Conservation (phyloP, 106 monocot species). For the Allium sativum region DNA sequence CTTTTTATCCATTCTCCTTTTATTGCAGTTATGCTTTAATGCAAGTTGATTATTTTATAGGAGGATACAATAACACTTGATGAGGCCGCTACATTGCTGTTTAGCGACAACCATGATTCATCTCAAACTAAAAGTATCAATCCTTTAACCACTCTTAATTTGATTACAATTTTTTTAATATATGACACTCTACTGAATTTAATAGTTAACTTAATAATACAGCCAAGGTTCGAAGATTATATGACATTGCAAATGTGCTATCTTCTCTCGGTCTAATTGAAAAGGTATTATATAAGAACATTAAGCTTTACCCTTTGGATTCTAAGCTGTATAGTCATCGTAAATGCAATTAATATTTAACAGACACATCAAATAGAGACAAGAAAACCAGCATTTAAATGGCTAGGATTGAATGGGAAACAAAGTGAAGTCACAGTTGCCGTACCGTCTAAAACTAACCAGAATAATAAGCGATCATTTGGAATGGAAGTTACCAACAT, state of each 20-base stretch:
- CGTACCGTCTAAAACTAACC: slow-evolving; percentile 13
- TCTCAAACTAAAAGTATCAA: slow-evolving; percentile 63
- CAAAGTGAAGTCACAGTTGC: slow-evolving; percentile 29
- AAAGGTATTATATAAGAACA: slow-evolving; percentile 38
- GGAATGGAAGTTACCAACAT: slow-evolving; percentile 76
- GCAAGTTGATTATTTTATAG: slow-evolving; percentile 20
- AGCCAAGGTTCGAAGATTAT: slow-evolving; percentile 86
- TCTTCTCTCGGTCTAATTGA: slow-evolving; percentile 86
- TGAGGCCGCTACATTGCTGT: slow-evolving; percentile 72
- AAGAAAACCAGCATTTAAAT: slow-evolving; percentile 84
- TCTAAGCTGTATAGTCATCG: too few species aligned
- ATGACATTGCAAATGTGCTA: slow-evolving; percentile 92
- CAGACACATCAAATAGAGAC: slow-evolving; percentile 71
- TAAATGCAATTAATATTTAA: neutral
- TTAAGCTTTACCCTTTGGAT: too few species aligned
- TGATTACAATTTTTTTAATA: neutral
- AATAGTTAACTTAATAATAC: slow-evolving; percentile 25
- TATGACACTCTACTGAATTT: too few species aligned
- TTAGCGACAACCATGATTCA: slow-evolving; percentile 54
- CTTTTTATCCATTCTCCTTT: too few species aligned
- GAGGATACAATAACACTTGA: slow-evolving; percentile 71
- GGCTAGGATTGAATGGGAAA: slow-evolving; percentile 53
- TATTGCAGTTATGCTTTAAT: neutral
- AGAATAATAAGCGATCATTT: slow-evolving; percentile 55
- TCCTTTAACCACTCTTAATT: slow-evolving; percentile 2